Base-by-base conservation (phyloP, 768 basidiomycete genomes). In the Leucocoprinus sp. region DNA sequence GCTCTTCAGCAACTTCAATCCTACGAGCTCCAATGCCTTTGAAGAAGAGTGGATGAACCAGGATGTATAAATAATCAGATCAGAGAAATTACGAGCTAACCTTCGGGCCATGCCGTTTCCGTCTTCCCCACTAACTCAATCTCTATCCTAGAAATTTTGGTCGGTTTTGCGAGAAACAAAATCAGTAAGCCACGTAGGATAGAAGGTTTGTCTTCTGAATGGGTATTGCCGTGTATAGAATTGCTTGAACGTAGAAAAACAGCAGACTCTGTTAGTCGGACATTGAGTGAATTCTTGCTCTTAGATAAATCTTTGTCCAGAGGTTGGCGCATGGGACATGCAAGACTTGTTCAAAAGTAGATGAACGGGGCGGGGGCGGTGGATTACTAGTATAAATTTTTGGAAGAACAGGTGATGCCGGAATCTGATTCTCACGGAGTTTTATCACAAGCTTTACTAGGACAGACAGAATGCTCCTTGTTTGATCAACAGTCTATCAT, bases 71-170 rank as follows among this genome's bases (percentile, higher is more conserved):
- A 4, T 5, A 26, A 15, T 31, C 4, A 41, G 36, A 46, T 47
- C 48, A 17, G 43, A 36, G 31, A 31, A 8, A 36, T 27, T 27
- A 24, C 26, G 42, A 9, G 59, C 72, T 42, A 50, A 92, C 93
- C 89, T 74, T 96, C 92, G 2, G 84, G 81, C 84, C 91, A 96
- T 28, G 79, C 74, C 3, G 82, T 85, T 18, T 71, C 64, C 2
- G 82, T 71, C 48, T 70, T 83, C 2, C 87, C 93, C 36, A 80
- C 69, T 17, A 99, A 65, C 59, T 82, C 78, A 29, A 96, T 69
- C 45, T 83, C 82, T 47, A 99, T 93, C 55, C 81, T 85, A 24
- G 84, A 82, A 53, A 99, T 82, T 60, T 81, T 81, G 43, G 80
- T 92, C 0, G 92, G 80, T 59, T 95, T 95, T 23, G 68, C 67